Evolutionary conservation across 305 asterid genomes (phyloP).

Genomic region (Fraxinus sp.): DNA sequence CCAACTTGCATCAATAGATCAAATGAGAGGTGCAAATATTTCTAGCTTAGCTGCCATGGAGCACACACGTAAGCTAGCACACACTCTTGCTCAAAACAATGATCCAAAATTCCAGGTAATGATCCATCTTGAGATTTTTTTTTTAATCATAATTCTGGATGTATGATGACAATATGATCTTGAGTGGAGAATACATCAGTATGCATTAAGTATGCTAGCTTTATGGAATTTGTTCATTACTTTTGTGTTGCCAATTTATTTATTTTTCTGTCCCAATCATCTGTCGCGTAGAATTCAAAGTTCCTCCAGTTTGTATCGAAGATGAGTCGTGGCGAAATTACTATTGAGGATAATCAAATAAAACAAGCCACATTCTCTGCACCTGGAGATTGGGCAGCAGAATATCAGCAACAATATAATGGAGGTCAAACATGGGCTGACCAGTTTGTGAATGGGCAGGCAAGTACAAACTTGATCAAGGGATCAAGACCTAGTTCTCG

Average conservation of each 20-base stretch:
- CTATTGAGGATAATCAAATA: slow-evolving; percentile 87
- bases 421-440: slow-evolving; percentile 92
- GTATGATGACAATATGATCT: slow-evolving; percentile 4
- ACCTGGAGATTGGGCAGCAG: slow-evolving; percentile 94
- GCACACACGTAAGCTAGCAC: slow-evolving; percentile 92
- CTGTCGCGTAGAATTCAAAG: slow-evolving; percentile 71
- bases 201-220: slow-evolving; percentile 1
- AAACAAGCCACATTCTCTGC: slow-evolving; percentile 64
- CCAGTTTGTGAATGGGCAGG: slow-evolving; percentile 88
- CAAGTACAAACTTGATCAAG: slow-evolving; percentile 34
- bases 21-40: slow-evolving; percentile 58
- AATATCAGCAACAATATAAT: slow-evolving; percentile 75
- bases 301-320: slow-evolving; percentile 97
- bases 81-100: slow-evolving; percentile 86
- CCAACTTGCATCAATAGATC: slow-evolving; percentile 72
- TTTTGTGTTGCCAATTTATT: slow-evolving; percentile 16
- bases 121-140: slow-evolving; percentile 11
- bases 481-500: slow-evolving; percentile 11
- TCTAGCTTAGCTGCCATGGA: slow-evolving; percentile 81
- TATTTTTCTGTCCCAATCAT: slow-evolving; percentile 21
- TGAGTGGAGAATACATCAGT: slow-evolving; percentile 17
- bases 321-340: slow-evolving; percentile 99
- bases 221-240: not conserved
- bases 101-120: slow-evolving; percentile 97
- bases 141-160: not conserved